These are phyloP conservation scores for Citrus medica DNA, from an alignment of 345 rosid species.

Conservation along the genomic window DNA sequence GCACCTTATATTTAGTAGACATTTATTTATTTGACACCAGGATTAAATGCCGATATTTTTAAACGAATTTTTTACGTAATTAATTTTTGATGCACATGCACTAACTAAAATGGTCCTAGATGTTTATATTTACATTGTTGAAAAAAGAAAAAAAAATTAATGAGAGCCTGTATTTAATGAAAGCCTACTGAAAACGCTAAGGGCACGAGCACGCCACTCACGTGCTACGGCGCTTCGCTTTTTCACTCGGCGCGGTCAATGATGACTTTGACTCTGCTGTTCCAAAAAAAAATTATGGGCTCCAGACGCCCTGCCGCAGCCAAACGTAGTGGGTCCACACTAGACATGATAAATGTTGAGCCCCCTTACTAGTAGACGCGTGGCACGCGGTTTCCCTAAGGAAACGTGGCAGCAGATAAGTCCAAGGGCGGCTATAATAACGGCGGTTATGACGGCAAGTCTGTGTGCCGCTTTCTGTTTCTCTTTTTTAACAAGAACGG, in stretches of 20 bases:
- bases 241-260: constrained; percentile 25
- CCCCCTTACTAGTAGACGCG: not conserved
- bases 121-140: too few relatives aligned
- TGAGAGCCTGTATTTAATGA: too few relatives aligned
- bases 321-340: not conserved
- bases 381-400: not conserved
- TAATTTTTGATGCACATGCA: too few relatives aligned
- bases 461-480: constrained; percentile 14
- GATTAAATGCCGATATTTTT: too few relatives aligned
- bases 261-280: constrained; percentile 12
- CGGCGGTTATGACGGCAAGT: constrained; percentile 32
- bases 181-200: not conserved
- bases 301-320: constrained; percentile 20
- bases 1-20: too few relatives aligned
- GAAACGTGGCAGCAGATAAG: constrained; percentile 12
- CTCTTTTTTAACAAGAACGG: constrained; percentile 7
- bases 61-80: too few relatives aligned
- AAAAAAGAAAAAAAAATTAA: too few relatives aligned
- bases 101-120: too few relatives aligned
- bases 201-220: not conserved
- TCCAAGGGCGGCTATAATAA: constrained; percentile 24
- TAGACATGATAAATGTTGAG: not conserved
- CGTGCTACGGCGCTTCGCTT: not conserved
- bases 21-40: too few relatives aligned
- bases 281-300: not conserved